Evolutionary conservation across 1,284 basidiomycete species (phyloP).

Genomic region (Pyrrhoderma noxium): DNA sequence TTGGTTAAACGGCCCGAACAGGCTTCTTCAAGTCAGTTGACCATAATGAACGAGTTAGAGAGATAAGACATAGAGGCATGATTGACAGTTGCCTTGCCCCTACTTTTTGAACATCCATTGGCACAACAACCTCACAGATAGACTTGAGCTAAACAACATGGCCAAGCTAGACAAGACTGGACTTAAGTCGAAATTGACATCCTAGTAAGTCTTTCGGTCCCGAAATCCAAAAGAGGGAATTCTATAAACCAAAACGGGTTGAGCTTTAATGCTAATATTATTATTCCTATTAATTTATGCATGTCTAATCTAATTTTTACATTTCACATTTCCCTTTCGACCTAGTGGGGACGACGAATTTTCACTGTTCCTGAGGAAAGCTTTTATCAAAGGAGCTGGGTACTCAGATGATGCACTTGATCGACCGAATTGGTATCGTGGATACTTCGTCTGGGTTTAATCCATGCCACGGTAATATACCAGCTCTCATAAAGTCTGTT

Average conservation of each 20-base stretch:
- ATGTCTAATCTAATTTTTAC: too few relatives aligned
- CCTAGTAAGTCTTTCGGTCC: constrained; percentile 3
- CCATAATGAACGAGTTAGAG: too few relatives aligned
- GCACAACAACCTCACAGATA: background rate
- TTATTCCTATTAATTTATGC: background rate
- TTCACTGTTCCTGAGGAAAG: constrained; percentile 30
- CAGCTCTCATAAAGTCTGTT: constrained; percentile 26
- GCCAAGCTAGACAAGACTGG: background rate
- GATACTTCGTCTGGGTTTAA: constrained; percentile 30
- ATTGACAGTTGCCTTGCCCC: background rate
- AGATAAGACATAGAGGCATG: too few relatives aligned
- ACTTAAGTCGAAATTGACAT: constrained; percentile 7
- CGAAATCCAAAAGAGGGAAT: background rate
- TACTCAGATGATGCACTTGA: constrained; percentile 30
- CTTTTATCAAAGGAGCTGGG: constrained; percentile 32
- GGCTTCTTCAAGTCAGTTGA: too few relatives aligned
- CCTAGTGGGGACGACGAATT: constrained; percentile 28
- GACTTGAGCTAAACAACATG: too few relatives aligned
- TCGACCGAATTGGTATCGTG: constrained; percentile 28
- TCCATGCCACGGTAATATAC: constrained; percentile 30
- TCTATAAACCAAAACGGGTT: too few relatives aligned
- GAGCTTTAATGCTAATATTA: background rate
- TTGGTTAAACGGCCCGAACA: too few relatives aligned
- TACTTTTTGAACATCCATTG: constrained; percentile 10
- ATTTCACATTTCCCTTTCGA: background rate